These are phyloP conservation scores for Chenopodium album DNA, from an alignment of 148 eudicot genomes.

Conservation along the genomic window DNA sequence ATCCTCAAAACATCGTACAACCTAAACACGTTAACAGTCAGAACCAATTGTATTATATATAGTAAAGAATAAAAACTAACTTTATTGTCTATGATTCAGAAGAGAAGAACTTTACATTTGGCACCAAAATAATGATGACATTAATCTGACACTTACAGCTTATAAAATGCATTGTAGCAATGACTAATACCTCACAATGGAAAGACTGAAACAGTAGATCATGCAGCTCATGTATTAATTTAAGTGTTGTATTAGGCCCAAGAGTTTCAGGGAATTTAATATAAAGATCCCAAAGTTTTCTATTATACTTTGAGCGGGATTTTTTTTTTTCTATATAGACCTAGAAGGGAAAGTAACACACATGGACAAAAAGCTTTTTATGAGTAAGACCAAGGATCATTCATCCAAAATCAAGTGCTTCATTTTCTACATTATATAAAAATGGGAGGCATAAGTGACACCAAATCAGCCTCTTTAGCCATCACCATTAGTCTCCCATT, in stretches of 20 bases:
- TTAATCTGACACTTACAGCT: not conserved
- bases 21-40: conserved; percentile 44
- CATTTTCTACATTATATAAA: not conserved
- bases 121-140: not conserved
- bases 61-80: not conserved
- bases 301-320: not conserved
- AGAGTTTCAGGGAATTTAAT: not conserved
- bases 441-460: not conserved
- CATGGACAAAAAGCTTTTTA: not conserved
- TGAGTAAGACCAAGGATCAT: not conserved
- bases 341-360: not conserved
- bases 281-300: not conserved
- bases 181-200: not conserved
- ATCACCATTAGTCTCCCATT: not conserved
- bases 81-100: not conserved
- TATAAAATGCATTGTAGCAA: not conserved
- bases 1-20: conserved; percentile 99
- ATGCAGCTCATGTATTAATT: not conserved
- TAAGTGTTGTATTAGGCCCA: not conserved
- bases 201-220: not conserved
- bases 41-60: too few relatives aligned
- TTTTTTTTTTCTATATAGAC: not conserved
- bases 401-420: not conserved
- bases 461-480: not conserved
- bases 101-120: not conserved